These are phyloP conservation scores for Linaria vulgaris DNA, from an alignment of 257 asterid species.

Conservation along the genomic window DNA sequence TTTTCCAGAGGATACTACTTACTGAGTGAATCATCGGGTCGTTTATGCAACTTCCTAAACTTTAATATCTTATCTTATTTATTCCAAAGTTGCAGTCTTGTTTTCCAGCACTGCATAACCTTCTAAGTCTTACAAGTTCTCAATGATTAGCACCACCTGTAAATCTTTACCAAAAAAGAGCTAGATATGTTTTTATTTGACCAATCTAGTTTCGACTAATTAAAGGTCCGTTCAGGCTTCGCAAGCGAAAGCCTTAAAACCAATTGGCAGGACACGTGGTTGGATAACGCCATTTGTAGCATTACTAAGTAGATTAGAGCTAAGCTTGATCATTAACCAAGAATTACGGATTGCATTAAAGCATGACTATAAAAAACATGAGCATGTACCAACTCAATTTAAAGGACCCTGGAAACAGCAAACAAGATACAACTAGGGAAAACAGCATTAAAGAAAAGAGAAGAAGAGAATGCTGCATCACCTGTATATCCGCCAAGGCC, in stretches of 20 bases:
- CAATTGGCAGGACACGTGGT: slow-evolving; percentile 11
- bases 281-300: slow-evolving; percentile 8
- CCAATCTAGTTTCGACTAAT: slow-evolving; percentile 13
- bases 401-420: slow-evolving; percentile 1
- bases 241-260: background rate
- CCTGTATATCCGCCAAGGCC: slow-evolving; percentile 99
- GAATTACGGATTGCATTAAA: background rate
- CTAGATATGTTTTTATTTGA: slow-evolving; percentile 3
- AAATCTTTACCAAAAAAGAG: background rate
- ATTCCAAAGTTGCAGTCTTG: slow-evolving; percentile 1
- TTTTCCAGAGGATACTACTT: background rate
- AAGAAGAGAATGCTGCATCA: slow-evolving; percentile 19
- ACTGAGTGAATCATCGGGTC: background rate
- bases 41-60: slow-evolving; percentile 20
- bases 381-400: background rate
- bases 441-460: background rate
- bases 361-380: slow-evolving; percentile 3
- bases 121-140: background rate
- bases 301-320: background rate
- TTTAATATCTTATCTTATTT: background rate
- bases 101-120: slow-evolving; percentile 6
- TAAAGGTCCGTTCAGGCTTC: slow-evolving; percentile 8
- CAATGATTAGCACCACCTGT: background rate
- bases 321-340: slow-evolving; percentile 1
- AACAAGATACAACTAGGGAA: background rate